phyloP scores from a whole-genome alignment of 495 filamentous ascomycete species.

The Aspergillus saccharolyticus region DNA sequence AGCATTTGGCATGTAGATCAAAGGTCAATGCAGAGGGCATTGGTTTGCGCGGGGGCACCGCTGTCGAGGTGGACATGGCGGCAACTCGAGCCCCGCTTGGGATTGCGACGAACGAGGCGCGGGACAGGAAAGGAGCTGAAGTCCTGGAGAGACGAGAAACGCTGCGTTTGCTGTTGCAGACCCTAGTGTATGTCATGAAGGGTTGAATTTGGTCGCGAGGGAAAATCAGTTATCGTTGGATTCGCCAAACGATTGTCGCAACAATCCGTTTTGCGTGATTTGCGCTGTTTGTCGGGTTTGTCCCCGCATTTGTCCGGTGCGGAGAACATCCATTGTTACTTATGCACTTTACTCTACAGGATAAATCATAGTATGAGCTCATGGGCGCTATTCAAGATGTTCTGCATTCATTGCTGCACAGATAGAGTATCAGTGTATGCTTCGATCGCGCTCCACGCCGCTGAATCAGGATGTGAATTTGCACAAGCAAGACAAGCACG shows the following conservation, averaged over 20 bases:
- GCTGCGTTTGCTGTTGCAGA: not conserved
- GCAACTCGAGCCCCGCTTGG: slow-evolving; percentile 17
- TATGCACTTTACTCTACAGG: too few relatives aligned
- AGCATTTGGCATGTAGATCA: slow-evolving; percentile 76
- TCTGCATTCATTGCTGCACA: too few relatives aligned
- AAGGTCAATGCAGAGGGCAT: slow-evolving; percentile 78
- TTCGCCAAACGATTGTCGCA: not conserved
- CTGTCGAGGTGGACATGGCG: slow-evolving; percentile 37
- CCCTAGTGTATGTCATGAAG: slow-evolving; percentile 14
- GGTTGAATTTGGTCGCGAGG: not conserved
- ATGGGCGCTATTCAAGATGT: too few relatives aligned
- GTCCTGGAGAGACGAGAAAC: not conserved
- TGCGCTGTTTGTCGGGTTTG: slow-evolving; percentile 14
- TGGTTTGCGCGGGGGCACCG: slow-evolving; percentile 25
- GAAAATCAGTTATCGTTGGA: not conserved
- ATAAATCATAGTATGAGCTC: too few relatives aligned
- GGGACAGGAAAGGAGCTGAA: not conserved
- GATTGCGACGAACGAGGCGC: not conserved
- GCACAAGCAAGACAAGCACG: too few relatives aligned
- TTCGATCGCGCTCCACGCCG: too few relatives aligned
- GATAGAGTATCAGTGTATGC: too few relatives aligned
- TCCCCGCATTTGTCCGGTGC: not conserved
- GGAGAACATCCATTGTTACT: too few relatives aligned
- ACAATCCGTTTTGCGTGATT: slow-evolving; percentile 19
- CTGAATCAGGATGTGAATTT: too few relatives aligned